A percentile compares a stretch with the other conserved stretches of the same genome.
Conservation (phyloP, 108 stramenopile genomes). For the Epipyxis sp. region DNA sequence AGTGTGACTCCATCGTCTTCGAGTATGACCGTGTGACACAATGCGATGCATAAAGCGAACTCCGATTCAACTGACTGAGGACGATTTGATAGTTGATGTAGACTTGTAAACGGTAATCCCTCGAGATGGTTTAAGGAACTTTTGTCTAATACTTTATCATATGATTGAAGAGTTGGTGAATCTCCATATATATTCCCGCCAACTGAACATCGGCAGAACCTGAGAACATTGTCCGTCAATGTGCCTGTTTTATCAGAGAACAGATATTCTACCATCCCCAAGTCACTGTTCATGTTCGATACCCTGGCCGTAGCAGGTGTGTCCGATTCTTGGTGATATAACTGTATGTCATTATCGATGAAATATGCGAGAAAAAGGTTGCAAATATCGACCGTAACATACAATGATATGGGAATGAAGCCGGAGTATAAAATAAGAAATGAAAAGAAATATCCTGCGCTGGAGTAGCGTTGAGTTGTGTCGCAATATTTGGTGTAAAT, state of each 20-base stretch:
- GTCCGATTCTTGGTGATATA: constrained; percentile 82
- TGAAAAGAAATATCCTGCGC: constrained; percentile 66
- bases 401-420: constrained; percentile 80
- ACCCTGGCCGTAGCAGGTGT: constrained; percentile 66
- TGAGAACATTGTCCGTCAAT: constrained; percentile 48
- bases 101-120: neutral
- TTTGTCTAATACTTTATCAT: neutral
- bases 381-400: constrained; percentile 77
- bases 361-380: constrained; percentile 67
- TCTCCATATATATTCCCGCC: constrained; percentile 32
- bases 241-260: constrained; percentile 55
- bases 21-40: neutral
- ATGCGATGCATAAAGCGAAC: neutral
- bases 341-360: constrained; percentile 71
- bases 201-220: constrained; percentile 14
- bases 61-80: neutral
- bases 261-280: constrained; percentile 51
- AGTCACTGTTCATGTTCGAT: constrained; percentile 32
- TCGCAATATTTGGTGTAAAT: constrained; percentile 7
- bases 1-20: neutral
- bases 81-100: constrained; percentile 6
- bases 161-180: neutral
- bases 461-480: neutral
- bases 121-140: neutral
- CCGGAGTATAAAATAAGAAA: constrained; percentile 74